Conservation (phyloP, 83 land plant species). For the Larix sibirica region DNA sequence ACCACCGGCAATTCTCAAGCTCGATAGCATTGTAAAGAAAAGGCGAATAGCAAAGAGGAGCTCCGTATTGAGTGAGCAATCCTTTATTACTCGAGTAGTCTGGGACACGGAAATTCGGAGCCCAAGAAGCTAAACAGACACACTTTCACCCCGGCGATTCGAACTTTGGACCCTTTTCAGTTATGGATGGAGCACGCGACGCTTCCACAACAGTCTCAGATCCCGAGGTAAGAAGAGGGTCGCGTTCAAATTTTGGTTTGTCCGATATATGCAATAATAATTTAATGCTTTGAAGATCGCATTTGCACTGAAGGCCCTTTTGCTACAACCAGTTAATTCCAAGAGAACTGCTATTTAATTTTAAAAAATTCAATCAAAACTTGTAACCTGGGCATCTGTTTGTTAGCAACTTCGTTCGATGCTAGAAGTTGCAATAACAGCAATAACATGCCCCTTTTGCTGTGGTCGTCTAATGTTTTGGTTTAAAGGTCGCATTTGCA, state of each 20-base stretch:
- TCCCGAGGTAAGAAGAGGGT: neutral
- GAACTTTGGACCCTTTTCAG: neutral
- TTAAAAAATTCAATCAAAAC: neutral
- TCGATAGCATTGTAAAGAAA: no score
- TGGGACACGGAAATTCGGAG: no score
- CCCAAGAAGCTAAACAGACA: neutral
- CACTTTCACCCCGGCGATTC: neutral
- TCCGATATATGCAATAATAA: no score
- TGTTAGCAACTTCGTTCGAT: neutral
- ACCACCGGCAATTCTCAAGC: no score
- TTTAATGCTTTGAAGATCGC: no score
- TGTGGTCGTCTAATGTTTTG: neutral
- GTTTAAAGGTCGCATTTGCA: no score
- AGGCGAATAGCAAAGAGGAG: no score
- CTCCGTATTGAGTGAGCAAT: no score
- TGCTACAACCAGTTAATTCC: neutral
- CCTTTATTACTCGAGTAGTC: no score
- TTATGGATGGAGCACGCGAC: neutral
- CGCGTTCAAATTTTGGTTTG: no score
- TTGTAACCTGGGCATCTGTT: neutral
- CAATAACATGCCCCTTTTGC: neutral
- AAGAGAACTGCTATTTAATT: neutral
- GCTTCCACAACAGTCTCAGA: neutral
- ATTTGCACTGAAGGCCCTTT: neutral
- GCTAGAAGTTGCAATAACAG: neutral